Evolutionary conservation across 2,329 filamentous ascomycete species (phyloP).

Genomic region (Neopestalotiopsis clavispora): DNA sequence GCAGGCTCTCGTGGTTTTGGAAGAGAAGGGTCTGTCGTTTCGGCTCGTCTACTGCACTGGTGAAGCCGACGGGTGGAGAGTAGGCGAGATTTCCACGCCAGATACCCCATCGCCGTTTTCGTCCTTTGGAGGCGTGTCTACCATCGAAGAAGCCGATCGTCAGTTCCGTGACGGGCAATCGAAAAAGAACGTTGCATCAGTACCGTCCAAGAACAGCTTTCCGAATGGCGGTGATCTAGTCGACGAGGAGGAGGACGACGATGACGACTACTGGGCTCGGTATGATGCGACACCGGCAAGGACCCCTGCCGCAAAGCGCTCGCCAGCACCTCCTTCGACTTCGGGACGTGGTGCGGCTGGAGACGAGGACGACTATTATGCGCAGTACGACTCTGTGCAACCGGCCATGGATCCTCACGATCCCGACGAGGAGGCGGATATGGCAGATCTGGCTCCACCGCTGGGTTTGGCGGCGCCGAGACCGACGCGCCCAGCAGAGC

Average conservation of each 20-base stretch:
- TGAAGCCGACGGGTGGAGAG: slow-evolving; percentile 71
- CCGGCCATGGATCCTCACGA: slow-evolving; percentile 82
- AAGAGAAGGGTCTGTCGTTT: slow-evolving; percentile 66
- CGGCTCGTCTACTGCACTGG: slow-evolving; percentile 72
- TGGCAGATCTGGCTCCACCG: slow-evolving; percentile 41
- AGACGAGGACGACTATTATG: slow-evolving; percentile 74
- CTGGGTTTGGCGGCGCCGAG: slow-evolving; percentile 35
- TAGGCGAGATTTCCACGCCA: slow-evolving; percentile 70
- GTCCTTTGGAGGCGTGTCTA: slow-evolving; percentile 54
- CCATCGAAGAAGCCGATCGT: slow-evolving; percentile 65
- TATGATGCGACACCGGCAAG: slow-evolving; percentile 73
- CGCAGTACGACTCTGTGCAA: slow-evolving; percentile 78
- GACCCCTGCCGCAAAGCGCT: slow-evolving; percentile 66
- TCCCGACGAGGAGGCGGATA: slow-evolving; percentile 68
- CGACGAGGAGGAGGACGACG: slow-evolving; percentile 66
- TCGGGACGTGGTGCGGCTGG: slow-evolving; percentile 37
- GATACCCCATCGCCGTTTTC: slow-evolving; percentile 63
- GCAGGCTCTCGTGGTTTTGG: slow-evolving; percentile 67
- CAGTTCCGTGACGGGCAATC: slow-evolving; percentile 46
- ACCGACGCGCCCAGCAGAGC: slow-evolving; percentile 25
- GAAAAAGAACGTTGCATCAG: slow-evolving; percentile 25
- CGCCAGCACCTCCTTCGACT: slow-evolving; percentile 60
- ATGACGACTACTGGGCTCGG: slow-evolving; percentile 80
- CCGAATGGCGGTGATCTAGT: slow-evolving; percentile 17
- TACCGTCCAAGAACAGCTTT: slow-evolving; percentile 22